phyloP scores from a whole-genome alignment of 257 asterid species.

The Echites panduratus region DNA sequence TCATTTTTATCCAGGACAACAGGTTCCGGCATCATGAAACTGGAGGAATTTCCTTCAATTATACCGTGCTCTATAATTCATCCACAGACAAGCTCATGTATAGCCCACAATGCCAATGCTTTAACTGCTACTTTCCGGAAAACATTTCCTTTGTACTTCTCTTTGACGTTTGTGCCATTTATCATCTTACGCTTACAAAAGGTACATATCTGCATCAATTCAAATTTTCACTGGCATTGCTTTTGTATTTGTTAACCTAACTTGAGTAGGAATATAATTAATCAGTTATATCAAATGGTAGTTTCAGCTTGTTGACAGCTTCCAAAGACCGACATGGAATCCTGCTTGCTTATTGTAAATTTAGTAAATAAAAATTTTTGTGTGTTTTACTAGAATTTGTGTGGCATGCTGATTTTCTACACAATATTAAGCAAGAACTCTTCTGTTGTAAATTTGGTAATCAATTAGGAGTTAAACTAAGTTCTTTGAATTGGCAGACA shows the following conservation, averaged over 20 bases:
- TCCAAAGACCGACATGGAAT: neutral
- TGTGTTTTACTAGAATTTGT: too few relatives aligned
- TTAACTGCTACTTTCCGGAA: constrained; percentile 80
- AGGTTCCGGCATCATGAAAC: constrained; percentile 42
- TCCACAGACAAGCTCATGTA: constrained; percentile 74
- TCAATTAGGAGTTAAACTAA: neutral
- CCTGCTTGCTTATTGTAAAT: too few relatives aligned
- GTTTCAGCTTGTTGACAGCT: neutral
- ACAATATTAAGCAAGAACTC: too few relatives aligned
- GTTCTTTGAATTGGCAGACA: neutral
- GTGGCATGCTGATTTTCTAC: neutral
- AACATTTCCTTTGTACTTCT: constrained; percentile 95
- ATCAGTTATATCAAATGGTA: neutral
- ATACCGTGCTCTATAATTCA: constrained; percentile 90
- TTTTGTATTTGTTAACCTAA: constrained; percentile 8
- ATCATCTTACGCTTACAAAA: constrained; percentile 90
- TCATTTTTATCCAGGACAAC: constrained; percentile 51
- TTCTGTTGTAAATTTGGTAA: neutral
- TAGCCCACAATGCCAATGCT: constrained; percentile 76
- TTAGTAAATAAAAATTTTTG: too few relatives aligned
- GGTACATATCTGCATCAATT: constrained; percentile 38
- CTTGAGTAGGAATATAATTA: neutral
- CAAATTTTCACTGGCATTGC: constrained; percentile 11
- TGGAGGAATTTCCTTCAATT: constrained; percentile 70
- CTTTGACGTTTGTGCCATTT: constrained; percentile 94